Percentiles rank a stretch among this genome's conserved stretches.
Conservation (phyloP, 2,329 filamentous ascomycete genomes). For the Beauveria sp. region DNA sequence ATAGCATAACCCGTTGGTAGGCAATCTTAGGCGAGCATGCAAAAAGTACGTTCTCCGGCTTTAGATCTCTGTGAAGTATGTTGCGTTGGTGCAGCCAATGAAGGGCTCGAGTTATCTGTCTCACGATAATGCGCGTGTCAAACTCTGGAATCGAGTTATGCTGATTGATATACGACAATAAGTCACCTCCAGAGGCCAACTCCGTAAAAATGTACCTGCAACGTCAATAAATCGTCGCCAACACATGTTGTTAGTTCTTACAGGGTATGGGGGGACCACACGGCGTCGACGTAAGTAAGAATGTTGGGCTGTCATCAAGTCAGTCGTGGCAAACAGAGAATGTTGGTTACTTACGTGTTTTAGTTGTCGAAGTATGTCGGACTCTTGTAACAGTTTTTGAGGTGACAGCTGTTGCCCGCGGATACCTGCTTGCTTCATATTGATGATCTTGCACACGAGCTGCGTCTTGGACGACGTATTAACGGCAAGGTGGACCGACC, state of each 20-base stretch:
- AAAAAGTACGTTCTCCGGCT: slow-evolving; percentile 47
- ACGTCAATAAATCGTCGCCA: not conserved
- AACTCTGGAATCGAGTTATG: slow-evolving; percentile 30
- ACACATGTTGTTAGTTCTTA: slow-evolving; percentile 22
- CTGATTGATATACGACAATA: slow-evolving; percentile 40
- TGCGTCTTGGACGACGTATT: slow-evolving; percentile 48
- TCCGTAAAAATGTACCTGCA: slow-evolving; percentile 49
- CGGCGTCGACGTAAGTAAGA: slow-evolving; percentile 43
- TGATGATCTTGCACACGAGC: slow-evolving; percentile 61
- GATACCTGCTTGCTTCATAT: slow-evolving; percentile 31
- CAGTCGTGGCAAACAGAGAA: not conserved
- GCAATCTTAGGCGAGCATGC: slow-evolving; percentile 35
- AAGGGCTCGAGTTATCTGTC: slow-evolving; percentile 40
- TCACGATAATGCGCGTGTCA: slow-evolving; percentile 36
- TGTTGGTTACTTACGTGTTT: slow-evolving; percentile 39
- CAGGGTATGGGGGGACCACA: slow-evolving; percentile 39
- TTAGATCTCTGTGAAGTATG: slow-evolving; percentile 46
- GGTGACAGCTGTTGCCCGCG: slow-evolving; percentile 22
- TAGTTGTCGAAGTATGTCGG: slow-evolving; percentile 44
- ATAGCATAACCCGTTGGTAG: slow-evolving; percentile 40
- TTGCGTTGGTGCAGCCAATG: slow-evolving; percentile 41
- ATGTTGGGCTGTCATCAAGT: slow-evolving; percentile 42
- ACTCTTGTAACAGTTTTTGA: slow-evolving; percentile 38
- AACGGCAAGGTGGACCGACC: slow-evolving; percentile 30
- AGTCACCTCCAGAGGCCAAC: slow-evolving; percentile 46